Percentiles rank a stretch among this genome's conserved stretches.
Evolutionary conservation across 208 protist species (phyloP).

Genomic region (Leptomonas pyrrhocoris): DNA sequence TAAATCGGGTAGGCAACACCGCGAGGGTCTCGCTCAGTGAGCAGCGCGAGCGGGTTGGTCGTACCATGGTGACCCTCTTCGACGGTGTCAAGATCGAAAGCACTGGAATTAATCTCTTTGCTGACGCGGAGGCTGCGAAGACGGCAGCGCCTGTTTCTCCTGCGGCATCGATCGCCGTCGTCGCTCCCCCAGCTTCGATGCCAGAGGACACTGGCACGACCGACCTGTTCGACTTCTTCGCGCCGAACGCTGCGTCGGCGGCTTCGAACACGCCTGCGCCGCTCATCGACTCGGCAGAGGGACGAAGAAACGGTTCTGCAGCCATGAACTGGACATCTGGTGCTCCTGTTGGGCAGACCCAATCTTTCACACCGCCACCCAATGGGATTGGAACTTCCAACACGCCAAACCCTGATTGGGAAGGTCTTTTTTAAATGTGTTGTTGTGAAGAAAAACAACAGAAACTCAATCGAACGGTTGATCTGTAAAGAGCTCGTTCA

Average conservation of each 20-base stretch:
- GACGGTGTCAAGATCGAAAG: constrained; percentile 23
- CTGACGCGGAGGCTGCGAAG: neutral
- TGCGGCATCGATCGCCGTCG: neutral
- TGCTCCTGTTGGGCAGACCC: neutral
- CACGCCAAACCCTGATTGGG: constrained; percentile 1
- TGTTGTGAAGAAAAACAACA: neutral
- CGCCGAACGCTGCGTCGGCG: neutral
- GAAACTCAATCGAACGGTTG: too few species aligned
- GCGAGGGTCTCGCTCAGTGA: neutral
- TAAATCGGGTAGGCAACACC: neutral
- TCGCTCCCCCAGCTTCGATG: neutral
- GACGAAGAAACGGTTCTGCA: neutral
- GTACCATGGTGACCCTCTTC: constrained; percentile 53
- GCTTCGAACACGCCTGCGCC: neutral
- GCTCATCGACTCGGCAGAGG: neutral
- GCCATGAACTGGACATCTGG: neutral
- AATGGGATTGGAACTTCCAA: neutral
- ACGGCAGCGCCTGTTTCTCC: neutral
- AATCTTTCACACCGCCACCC: neutral
- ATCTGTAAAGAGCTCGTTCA: neutral
- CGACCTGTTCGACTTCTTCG: constrained; percentile 14
- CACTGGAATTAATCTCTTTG: constrained; percentile 23
- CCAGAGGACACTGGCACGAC: neutral
- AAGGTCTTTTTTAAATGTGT: constrained; percentile 11
- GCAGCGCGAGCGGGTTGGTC: constrained; percentile 20